phyloP scores from a whole-genome alignment of 2,329 filamentous ascomycete genomes.

The Endoconidiophora polonica region DNA sequence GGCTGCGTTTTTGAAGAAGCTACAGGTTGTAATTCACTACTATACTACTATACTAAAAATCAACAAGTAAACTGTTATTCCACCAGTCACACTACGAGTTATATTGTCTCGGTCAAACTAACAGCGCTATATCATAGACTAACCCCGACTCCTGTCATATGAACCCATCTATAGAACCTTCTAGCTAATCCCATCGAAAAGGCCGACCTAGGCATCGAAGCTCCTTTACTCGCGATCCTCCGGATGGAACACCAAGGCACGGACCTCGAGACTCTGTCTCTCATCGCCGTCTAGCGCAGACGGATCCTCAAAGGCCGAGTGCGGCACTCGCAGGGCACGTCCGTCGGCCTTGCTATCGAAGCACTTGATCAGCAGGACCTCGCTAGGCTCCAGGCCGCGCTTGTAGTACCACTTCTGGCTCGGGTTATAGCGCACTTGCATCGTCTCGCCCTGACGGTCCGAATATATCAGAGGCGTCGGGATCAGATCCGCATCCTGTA shows the following conservation, averaged over 20 bases:
- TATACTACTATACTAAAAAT: no score
- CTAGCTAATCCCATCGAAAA: no score
- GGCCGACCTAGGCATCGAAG: neutral
- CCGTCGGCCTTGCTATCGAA: slow-evolving; percentile 34
- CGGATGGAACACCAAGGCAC: slow-evolving; percentile 35
- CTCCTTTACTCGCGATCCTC: slow-evolving; percentile 20
- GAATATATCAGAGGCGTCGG: slow-evolving; percentile 33
- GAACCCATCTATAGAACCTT: no score
- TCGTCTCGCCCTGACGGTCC: slow-evolving; percentile 31
- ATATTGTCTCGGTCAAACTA: no score
- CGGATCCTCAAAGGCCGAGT: slow-evolving; percentile 36
- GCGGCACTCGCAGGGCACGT: slow-evolving; percentile 25
- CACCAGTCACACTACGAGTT: neutral
- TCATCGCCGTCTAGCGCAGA: slow-evolving; percentile 35
- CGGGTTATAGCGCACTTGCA: slow-evolving; percentile 25
- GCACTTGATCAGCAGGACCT: slow-evolving; percentile 44
- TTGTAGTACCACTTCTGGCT: slow-evolving; percentile 37
- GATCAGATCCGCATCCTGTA: slow-evolving; percentile 34
- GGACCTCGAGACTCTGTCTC: slow-evolving; percentile 44
- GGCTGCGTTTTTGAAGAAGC: no score
- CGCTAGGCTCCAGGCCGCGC: slow-evolving; percentile 31
- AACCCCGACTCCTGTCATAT: no score
- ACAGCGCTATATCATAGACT: no score
- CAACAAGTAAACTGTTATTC: no score
- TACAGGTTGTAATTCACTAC: no score